Percentiles rank a stretch among this genome's conserved stretches.
phyloP scores from a whole-genome alignment of 2,329 filamentous ascomycete species.

The Ophiostoma montium region DNA sequence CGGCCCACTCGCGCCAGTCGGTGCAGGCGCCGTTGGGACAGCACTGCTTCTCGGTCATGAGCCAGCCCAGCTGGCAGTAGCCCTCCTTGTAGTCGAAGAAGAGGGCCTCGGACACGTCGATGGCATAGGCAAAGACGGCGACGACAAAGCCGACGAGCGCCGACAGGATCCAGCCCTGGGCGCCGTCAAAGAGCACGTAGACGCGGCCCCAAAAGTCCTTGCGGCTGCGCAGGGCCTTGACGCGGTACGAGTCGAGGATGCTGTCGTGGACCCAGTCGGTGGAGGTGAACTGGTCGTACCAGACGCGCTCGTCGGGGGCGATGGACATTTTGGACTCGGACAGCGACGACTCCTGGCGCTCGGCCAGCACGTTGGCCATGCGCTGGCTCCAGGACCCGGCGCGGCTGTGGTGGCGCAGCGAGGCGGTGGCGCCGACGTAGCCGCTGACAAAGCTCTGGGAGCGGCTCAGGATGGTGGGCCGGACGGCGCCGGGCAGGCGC shows the following conservation, averaged over 20 bases:
- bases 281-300: conserved; percentile 97
- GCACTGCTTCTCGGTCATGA: conserved; percentile 53
- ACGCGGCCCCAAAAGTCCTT: conserved; percentile 77
- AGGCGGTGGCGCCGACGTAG: conserved; percentile 7
- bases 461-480: conserved; percentile 16
- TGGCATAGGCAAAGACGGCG: conserved; percentile 72
- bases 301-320: conserved; percentile 69
- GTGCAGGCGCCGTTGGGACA: conserved; percentile 42
- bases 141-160: conserved; percentile 79
- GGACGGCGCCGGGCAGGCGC: conserved; percentile 10
- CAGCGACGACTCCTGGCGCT: conserved; percentile 42
- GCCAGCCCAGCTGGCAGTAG: conserved; percentile 62
- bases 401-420: conserved; percentile 37
- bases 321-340: conserved; percentile 51
- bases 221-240: conserved; percentile 66
- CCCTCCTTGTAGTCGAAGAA: conserved; percentile 88
- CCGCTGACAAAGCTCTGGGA: conserved; percentile 18
- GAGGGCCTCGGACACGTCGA: conserved; percentile 73
- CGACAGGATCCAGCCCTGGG: conserved; percentile 88
- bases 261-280: conserved; percentile 98
- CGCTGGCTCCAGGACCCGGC: conserved; percentile 46
- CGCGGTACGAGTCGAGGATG: conserved; percentile 83
- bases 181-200: conserved; percentile 64
- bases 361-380: conserved; percentile 46
- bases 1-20: conserved; percentile 43